Evolutionary conservation across 768 basidiomycete species (phyloP), one percentile per base, ranked within the genome.

Genomic region (Mycena amicta): DNA sequence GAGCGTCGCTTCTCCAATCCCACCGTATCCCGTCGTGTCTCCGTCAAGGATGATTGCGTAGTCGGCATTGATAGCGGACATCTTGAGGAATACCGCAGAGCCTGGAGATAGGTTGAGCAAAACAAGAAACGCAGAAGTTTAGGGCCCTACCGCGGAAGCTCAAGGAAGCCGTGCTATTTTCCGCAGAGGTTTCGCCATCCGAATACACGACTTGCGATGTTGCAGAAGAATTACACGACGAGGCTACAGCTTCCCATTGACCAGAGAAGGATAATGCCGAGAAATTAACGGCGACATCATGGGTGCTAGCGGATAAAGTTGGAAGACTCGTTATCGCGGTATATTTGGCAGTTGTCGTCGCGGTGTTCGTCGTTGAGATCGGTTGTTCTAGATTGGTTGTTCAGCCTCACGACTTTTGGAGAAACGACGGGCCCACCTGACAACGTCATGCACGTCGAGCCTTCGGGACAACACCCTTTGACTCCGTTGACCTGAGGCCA

Each of bases 381-480:
- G 2, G 47, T 41, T 4, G 22, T 54, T 28, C n/a, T n/a, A n/a
- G n/a, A n/a, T n/a, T 37, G 18, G 11, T 18, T 37, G 33, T 37
- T 18, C 33, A 8, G 33, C 33, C 11, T 37, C 18, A n/a, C n/a
- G n/a, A n/a, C n/a, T n/a, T n/a, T n/a, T n/a, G n/a, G n/a, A n/a
- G n/a, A n/a, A n/a, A n/a, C n/a, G n/a, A n/a, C n/a, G n/a, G n/a
- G n/a, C n/a, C n/a, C n/a, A n/a, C n/a, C n/a, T n/a, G n/a, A n/a
- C n/a, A n/a, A n/a, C n/a, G n/a, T n/a, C n/a, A n/a, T 41, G 49
- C 55, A 56, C 1, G 18, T 43, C 18, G 33, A 16, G 4, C 47
- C 47, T 8, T 39, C 55, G 23, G 55, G 55, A 26, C 55, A 56
- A 47, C 55, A 56, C 33, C 55, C 55, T 18, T 50, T 29, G 15